Conservation (phyloP, 176 grass and related monocot species). For the Lolium rigidum region DNA sequence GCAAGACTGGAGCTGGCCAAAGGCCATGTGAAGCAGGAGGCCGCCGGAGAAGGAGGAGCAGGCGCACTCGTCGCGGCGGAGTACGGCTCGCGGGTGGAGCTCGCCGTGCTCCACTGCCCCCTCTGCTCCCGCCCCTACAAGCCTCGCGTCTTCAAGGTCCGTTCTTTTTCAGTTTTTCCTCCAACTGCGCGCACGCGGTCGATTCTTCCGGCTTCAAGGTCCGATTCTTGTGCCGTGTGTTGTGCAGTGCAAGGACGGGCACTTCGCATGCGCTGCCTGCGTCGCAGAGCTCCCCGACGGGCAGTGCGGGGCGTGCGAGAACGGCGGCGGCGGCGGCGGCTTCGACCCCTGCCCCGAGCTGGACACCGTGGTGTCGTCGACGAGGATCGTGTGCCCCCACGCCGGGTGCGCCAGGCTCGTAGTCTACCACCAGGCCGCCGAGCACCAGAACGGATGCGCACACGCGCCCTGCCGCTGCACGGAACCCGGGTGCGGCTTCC, state of each 20-base stretch:
- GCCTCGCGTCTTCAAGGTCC: slow-evolving; percentile 20
- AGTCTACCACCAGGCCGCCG: slow-evolving; percentile 5
- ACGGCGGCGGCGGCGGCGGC: neutral
- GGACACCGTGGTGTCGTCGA: no score
- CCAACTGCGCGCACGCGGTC: no score
- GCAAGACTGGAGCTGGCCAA: neutral
- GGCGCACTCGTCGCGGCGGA: neutral
- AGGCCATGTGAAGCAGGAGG: neutral
- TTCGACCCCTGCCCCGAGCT: no score
- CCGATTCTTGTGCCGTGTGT: neutral
- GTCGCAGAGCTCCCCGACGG: neutral
- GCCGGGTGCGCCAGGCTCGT: neutral
- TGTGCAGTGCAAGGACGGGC: slow-evolving; percentile 32
- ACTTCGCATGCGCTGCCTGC: slow-evolving; percentile 24
- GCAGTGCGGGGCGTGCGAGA: slow-evolving; percentile 1
- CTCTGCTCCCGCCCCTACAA: slow-evolving; percentile 16
- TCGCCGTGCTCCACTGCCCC: slow-evolving; percentile 27
- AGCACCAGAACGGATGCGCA: slow-evolving; percentile 24
- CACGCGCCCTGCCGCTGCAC: slow-evolving; percentile 38
- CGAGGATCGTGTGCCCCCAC: no score
- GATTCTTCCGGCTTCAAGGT: no score
- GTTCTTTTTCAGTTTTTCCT: neutral
- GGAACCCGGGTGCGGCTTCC: slow-evolving; percentile 40
- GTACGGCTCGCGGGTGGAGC: neutral
- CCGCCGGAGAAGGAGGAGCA: neutral